Conservation (phyloP, 129 eudicot species). For the Flaveria robusta region DNA sequence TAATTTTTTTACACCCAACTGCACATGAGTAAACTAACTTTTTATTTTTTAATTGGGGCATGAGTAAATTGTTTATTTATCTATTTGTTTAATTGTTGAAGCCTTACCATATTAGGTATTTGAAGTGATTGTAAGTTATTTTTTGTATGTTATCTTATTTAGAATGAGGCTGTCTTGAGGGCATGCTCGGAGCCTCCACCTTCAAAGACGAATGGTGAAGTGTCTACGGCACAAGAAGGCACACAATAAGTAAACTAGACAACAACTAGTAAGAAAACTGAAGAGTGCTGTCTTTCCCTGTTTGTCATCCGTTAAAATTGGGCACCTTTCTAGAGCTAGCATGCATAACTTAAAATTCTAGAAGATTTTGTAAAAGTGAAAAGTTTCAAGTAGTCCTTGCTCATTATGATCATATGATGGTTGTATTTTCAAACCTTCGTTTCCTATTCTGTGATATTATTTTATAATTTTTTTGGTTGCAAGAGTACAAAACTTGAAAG, state of each 20-base stretch:
- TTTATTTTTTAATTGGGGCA: too few species aligned
- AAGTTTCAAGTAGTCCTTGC: not conserved
- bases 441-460: slow-evolving; percentile 7
- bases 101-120: not conserved
- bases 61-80: not conserved
- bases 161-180: slow-evolving; percentile 91
- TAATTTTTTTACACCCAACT: not conserved
- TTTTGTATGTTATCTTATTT: slow-evolving; percentile 26
- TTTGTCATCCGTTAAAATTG: slow-evolving; percentile 4
- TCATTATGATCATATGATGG: not conserved
- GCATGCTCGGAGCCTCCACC: slow-evolving; percentile 75
- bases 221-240: slow-evolving; percentile 35
- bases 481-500: not conserved
- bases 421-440: not conserved
- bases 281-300: slow-evolving; percentile 6
- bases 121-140: slow-evolving; percentile 14
- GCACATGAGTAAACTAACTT: not conserved
- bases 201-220: slow-evolving; percentile 35
- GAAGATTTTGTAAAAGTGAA: slow-evolving; percentile 10
- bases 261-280: slow-evolving; percentile 27
- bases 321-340: not conserved
- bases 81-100: slow-evolving; percentile 8
- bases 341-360: slow-evolving; percentile 3
- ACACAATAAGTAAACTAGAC: slow-evolving; percentile 32
- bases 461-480: not conserved